Percentiles rank a stretch among this genome's conserved stretches.
phyloP scores from a whole-genome alignment of 495 filamentous ascomycete species.

The Aspergillus saccharolyticus region DNA sequence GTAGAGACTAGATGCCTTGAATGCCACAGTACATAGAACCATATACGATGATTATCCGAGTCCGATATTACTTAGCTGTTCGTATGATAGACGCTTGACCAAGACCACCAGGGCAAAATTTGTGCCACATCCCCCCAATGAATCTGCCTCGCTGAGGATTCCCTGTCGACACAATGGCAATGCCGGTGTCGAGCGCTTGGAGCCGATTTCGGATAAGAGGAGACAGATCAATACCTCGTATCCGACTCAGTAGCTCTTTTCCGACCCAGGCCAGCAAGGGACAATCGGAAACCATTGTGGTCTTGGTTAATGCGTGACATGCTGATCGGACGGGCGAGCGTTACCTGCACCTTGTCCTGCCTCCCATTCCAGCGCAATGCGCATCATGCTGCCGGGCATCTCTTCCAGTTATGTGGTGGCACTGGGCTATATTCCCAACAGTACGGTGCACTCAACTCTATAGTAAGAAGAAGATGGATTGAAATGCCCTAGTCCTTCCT shows the following conservation, averaged over 20 bases:
- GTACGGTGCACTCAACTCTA: background rate
- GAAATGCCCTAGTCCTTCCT: background rate
- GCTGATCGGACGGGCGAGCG: conserved; percentile 70
- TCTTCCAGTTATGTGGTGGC: background rate
- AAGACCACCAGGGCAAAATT: too few relatives aligned
- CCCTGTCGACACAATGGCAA: too few relatives aligned
- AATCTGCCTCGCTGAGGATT: too few relatives aligned
- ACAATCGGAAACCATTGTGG: conserved; percentile 60
- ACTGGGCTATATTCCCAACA: background rate
- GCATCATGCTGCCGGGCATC: background rate
- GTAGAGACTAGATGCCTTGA: too few relatives aligned
- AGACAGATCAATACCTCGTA: background rate
- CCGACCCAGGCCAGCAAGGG: conserved; percentile 67
- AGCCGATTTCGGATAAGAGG: background rate
- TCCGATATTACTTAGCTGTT: too few relatives aligned
- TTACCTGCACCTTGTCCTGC: conserved; percentile 63
- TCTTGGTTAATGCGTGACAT: conserved; percentile 65
- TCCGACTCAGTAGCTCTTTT: conserved; percentile 25
- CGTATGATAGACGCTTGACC: too few relatives aligned
- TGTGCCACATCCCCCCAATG: too few relatives aligned
- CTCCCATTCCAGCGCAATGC: conserved; percentile 40
- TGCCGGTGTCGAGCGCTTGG: too few relatives aligned
- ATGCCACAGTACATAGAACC: too few relatives aligned
- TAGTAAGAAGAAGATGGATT: background rate
- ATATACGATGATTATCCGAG: too few relatives aligned